These are phyloP conservation scores for Kwoniella pini DNA, from an alignment of 768 basidiomycete species.

Conservation along the genomic window DNA sequence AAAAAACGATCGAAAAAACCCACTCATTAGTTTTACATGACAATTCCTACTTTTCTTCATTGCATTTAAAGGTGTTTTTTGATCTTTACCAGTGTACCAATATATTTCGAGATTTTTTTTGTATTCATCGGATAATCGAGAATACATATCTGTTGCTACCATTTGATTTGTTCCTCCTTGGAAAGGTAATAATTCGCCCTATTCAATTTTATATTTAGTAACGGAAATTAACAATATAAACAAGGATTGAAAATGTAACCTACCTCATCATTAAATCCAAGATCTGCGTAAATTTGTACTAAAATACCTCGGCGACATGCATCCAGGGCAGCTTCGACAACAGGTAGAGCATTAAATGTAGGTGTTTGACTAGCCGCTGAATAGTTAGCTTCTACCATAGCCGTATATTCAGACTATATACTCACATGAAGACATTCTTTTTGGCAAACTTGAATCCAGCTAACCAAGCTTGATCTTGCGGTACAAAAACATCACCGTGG, in stretches of 20 bases:
- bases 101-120: slow-evolving; percentile 59
- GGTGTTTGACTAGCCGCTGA: slow-evolving; percentile 61
- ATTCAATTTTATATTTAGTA: no score
- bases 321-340: slow-evolving; percentile 63
- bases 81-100: slow-evolving; percentile 62
- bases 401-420: neutral
- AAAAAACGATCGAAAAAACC: slow-evolving; percentile 12
- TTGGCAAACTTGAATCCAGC: slow-evolving; percentile 63
- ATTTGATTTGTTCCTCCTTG: slow-evolving; percentile 71
- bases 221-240: no score
- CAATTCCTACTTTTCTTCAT: slow-evolving; percentile 67
- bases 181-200: slow-evolving; percentile 63
- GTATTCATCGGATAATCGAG: slow-evolving; percentile 57
- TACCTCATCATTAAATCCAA: slow-evolving; percentile 60
- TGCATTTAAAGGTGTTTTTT: slow-evolving; percentile 64
- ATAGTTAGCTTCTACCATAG: neutral
- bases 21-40: slow-evolving; percentile 56
- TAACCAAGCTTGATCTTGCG: slow-evolving; percentile 68
- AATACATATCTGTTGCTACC: slow-evolving; percentile 64
- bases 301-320: slow-evolving; percentile 64
- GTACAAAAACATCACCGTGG: slow-evolving; percentile 57
- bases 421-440: slow-evolving; percentile 64
- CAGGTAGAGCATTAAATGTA: slow-evolving; percentile 66
- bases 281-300: slow-evolving; percentile 63
- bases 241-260: neutral